A percentile compares a stretch with the other conserved stretches of the same genome.
Conservation (phyloP, 2,329 filamentous ascomycete genomes). For the Colletotrichum cuscutae region DNA sequence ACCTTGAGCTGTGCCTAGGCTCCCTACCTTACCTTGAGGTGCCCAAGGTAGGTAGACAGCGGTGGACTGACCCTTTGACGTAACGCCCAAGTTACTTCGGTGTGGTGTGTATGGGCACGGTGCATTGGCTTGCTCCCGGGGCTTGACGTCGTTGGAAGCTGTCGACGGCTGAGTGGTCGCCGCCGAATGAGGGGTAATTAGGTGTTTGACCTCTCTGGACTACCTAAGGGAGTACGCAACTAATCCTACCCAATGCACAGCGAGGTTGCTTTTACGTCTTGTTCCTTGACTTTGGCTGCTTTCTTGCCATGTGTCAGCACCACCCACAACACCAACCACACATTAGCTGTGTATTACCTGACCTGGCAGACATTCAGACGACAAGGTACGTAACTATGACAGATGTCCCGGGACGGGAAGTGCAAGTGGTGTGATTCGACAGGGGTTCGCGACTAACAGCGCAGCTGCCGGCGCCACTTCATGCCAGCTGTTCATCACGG, state of each 20-base stretch:
- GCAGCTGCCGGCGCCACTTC: not conserved
- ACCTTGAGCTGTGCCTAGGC: not conserved
- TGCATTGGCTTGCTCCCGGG: not conserved
- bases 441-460: not conserved
- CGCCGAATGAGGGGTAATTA: slow-evolving; percentile 17
- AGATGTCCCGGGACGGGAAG: not conserved
- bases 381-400: not conserved
- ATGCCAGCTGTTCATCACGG: not conserved
- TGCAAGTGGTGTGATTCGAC: not conserved
- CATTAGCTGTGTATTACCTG: no score
- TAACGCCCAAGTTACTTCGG: not conserved
- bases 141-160: not conserved
- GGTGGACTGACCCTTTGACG: not conserved
- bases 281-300: not conserved
- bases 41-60: not conserved
- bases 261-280: not conserved
- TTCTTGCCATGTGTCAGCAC: not conserved
- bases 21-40: no score
- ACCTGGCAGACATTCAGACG: not conserved
- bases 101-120: not conserved
- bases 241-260: not conserved
- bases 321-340: no score
- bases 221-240: not conserved
- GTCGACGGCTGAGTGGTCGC: not conserved
- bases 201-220: not conserved